Evolutionary conservation across 2,329 filamentous ascomycete genomes (phyloP).

Genomic region (Calonectria multiphialidica): DNA sequence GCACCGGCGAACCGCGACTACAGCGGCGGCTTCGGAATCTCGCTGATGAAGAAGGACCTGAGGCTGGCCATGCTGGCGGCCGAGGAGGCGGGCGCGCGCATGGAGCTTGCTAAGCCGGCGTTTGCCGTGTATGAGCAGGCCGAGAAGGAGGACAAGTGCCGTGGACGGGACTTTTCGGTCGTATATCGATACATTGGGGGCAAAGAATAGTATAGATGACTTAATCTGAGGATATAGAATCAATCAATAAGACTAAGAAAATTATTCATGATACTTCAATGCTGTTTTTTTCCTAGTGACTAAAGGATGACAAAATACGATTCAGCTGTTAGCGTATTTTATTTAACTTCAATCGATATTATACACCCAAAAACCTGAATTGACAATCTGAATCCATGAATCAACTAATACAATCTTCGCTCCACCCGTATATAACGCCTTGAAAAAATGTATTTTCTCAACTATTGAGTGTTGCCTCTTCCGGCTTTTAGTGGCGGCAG

Average conservation of each 20-base stretch:
- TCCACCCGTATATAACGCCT: neutral
- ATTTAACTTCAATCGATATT: neutral
- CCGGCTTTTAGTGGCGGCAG: neutral
- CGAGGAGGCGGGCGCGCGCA: slow-evolving; percentile 72
- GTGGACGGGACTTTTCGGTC: slow-evolving; percentile 84
- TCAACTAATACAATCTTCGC: neutral
- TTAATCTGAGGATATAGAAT: neutral
- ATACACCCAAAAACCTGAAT: neutral
- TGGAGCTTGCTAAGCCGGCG: slow-evolving; percentile 74
- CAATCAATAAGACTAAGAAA: neutral
- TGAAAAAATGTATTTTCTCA: neutral
- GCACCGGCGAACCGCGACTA: slow-evolving; percentile 84
- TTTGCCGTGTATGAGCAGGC: slow-evolving; percentile 76
- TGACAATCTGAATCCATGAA: neutral
- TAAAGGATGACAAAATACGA: neutral
- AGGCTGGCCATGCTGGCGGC: slow-evolving; percentile 80
- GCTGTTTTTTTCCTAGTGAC: neutral
- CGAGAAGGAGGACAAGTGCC: slow-evolving; percentile 70
- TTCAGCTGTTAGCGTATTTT: neutral
- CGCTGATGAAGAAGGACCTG: slow-evolving; percentile 85
- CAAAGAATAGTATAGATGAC: slow-evolving; percentile 51
- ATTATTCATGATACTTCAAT: too few relatives aligned
- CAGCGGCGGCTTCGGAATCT: slow-evolving; percentile 80
- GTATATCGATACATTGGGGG: slow-evolving; percentile 79
- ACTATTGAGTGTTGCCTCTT: neutral